Evolutionary conservation across 1,284 basidiomycete species (phyloP), one percentile per base, ranked within the genome.

Genomic region (Puccinia triticina): DNA sequence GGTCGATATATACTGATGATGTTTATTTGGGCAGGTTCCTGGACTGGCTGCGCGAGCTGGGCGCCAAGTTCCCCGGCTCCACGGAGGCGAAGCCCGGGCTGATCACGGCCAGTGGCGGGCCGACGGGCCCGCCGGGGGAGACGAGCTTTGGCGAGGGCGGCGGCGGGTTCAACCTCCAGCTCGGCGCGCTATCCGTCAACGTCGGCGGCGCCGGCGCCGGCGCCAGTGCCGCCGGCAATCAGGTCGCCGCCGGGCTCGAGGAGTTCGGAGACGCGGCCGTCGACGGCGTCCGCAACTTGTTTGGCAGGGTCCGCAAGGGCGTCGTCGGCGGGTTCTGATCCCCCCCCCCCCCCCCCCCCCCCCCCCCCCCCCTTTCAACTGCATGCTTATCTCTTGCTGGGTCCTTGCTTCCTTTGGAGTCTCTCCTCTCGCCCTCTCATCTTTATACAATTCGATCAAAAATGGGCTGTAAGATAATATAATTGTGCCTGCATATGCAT

Each of bases 181-280:
- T 97, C 40, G 95, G 94, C 10, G 93, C 93, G 0, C 93, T 97
- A 83, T 95, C 94, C 85, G 91, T 98, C 67, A 94, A 92, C 84
- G 90, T 97, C 5, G 95, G 81, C 21, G 32, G 73, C 21, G 37
- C 71, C 23, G n/a, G 40, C 21, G n/a, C 1, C 16, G 18, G 14
- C 7, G 16, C 21, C 37, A 23, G 21, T 16, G 93, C 92, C 85
- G 90, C 87, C 10, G 88, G 92, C 32, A 91, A 91, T 18, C 90
- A 96, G 55, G 93, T 95, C 86, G 90, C 93, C 32, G 92, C 92
- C 0, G 86, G 87, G 21, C 90, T 95, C 83, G 91, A 92, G 84
- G 94, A 94, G 12, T 85, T 88, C 46, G 87, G 88, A 0, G 89
- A 89, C 48, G 88, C 88, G 1, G 86, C 88, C 29, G 84, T 88